Conservation (phyloP, 192 early-diverging fungal species). For the Coemansia sp. region DNA sequence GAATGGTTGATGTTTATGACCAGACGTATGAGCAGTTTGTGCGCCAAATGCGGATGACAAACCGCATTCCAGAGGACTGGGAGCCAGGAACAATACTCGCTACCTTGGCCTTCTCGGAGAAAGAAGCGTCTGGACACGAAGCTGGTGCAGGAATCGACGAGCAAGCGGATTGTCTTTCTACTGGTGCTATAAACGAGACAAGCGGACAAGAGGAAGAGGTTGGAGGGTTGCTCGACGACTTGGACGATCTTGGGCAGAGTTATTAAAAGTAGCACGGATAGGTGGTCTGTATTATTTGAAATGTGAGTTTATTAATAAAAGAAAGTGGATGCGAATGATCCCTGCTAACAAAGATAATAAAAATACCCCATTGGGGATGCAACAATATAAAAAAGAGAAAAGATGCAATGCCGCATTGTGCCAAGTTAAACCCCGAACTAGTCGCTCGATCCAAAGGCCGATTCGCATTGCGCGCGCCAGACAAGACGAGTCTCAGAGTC, state of each 20-base stretch:
- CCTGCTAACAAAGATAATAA: not conserved
- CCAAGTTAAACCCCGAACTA: not conserved
- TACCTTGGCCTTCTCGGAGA: not conserved
- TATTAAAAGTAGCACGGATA: not conserved
- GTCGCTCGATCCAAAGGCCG: slow-evolving; percentile 22
- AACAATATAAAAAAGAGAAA: slow-evolving; percentile 3
- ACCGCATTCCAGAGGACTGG: slow-evolving; percentile 64
- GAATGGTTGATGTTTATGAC: slow-evolving; percentile 68
- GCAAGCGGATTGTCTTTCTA: not conserved
- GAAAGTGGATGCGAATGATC: not conserved
- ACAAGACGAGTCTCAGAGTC: slow-evolving; percentile 44
- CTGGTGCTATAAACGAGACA: no score
- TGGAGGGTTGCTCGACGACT: slow-evolving; percentile 24
- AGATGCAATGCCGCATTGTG: not conserved
- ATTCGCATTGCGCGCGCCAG: slow-evolving; percentile 41
- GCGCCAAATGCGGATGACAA: slow-evolving; percentile 61
- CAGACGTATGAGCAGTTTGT: slow-evolving; percentile 68
- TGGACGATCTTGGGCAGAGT: slow-evolving; percentile 21
- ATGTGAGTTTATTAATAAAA: not conserved
- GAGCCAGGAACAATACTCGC: slow-evolving; percentile 47
- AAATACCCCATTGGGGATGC: not conserved
- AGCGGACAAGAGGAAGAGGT: not conserved
- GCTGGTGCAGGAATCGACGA: not conserved
- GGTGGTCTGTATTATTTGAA: not conserved
- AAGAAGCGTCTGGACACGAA: not conserved